These are phyloP conservation scores for Paramecium bursaria DNA, from an alignment of 73 alveolate species.

Conservation along the genomic window DNA sequence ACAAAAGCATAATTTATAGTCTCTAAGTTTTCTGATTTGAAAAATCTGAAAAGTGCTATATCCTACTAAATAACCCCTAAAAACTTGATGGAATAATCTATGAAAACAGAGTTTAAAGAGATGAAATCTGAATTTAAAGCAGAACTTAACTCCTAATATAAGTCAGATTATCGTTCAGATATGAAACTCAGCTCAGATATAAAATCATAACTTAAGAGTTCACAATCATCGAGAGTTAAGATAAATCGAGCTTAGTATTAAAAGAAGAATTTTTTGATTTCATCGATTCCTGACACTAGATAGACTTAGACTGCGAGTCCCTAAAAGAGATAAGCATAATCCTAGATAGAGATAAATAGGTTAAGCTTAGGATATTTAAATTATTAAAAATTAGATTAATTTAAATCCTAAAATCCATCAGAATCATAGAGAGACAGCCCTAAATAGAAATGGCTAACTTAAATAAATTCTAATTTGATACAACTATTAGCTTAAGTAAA, in stretches of 20 bases:
- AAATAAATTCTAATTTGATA: conserved; percentile 29
- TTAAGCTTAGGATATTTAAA: conserved; percentile 38
- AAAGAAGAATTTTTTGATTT: conserved; percentile 27
- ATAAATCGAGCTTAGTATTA: not conserved
- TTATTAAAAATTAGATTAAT: conserved; percentile 38
- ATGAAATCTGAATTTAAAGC: too few species aligned
- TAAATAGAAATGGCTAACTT: conserved; percentile 4
- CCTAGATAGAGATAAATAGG: conserved; percentile 54
- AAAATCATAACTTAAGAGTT: too few species aligned
- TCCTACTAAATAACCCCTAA: too few species aligned
- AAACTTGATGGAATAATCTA: too few species aligned
- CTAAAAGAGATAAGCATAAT: conserved; percentile 19
- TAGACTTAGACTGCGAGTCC: conserved; percentile 39
- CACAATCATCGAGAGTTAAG: not conserved
- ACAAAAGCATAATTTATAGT: conserved; percentile 19
- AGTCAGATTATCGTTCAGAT: too few species aligned
- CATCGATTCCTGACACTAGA: conserved; percentile 39
- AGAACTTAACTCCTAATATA: too few species aligned
- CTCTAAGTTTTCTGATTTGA: too few species aligned
- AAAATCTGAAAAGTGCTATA: too few species aligned
- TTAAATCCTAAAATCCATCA: not conserved
- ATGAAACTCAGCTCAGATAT: too few species aligned
- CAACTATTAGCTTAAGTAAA: not conserved
- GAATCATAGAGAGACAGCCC: not conserved
- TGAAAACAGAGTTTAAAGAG: too few species aligned